Percentiles rank a stretch among this genome's conserved stretches.
phyloP scores from a whole-genome alignment of 1,139 yeast species.

The Pneumocystis carinii region DNA sequence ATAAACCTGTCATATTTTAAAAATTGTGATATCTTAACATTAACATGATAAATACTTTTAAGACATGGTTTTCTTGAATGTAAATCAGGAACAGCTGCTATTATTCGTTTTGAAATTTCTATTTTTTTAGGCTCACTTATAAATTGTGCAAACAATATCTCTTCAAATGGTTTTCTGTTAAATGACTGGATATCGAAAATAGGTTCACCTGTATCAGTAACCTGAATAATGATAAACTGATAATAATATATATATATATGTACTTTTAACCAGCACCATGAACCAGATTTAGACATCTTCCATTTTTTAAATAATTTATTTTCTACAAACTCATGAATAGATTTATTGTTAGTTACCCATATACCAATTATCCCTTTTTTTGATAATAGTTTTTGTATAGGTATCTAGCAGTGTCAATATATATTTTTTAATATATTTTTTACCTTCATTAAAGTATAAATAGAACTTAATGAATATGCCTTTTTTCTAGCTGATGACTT shows the following conservation, averaged over 20 bases:
- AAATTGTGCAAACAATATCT: conserved; percentile 2
- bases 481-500: neutral
- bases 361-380: neutral
- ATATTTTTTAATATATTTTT: neutral
- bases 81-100: neutral
- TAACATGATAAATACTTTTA: neutral
- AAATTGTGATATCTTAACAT: neutral
- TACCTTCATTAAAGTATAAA: neutral
- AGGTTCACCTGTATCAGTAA: conserved; percentile 5
- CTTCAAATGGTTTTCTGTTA: conserved; percentile 7
- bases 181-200: conserved; percentile 4
- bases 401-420: neutral
- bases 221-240: neutral
- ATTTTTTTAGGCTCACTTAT: neutral
- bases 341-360: neutral
- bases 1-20: neutral
- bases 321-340: neutral
- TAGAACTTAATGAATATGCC: neutral
- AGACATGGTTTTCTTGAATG: neutral
- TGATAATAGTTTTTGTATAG: neutral
- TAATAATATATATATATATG: neutral
- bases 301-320: neutral
- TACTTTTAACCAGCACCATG: conserved; percentile 2
- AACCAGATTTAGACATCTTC: neutral
- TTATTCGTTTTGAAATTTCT: neutral